phyloP scores from a whole-genome alignment of 495 filamentous ascomycete genomes.

The Hyaloscypha hepaticicola region DNA sequence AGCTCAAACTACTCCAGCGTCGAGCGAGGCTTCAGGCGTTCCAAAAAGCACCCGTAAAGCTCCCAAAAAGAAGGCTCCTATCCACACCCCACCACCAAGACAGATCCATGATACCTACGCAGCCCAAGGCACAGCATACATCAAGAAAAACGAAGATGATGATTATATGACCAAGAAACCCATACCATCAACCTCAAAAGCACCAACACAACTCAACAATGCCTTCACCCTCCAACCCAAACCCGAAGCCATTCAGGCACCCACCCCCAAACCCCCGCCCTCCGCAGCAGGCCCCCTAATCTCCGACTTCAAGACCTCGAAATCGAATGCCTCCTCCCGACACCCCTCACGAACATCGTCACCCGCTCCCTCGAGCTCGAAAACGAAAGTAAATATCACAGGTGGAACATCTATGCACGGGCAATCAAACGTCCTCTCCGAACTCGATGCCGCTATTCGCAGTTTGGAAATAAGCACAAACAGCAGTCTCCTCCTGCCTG shows the following conservation, averaged over 20 bases:
- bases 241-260: slow-evolving; percentile 39
- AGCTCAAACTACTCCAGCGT: slow-evolving; percentile 7
- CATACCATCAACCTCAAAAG: slow-evolving; percentile 32
- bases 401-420: slow-evolving; percentile 78
- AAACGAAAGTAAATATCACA: slow-evolving; percentile 62
- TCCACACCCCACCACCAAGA: slow-evolving; percentile 33
- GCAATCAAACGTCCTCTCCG: slow-evolving; percentile 69
- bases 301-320: slow-evolving; percentile 65
- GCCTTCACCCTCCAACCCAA: slow-evolving; percentile 37
- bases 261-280: slow-evolving; percentile 45
- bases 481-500: slow-evolving; percentile 28
- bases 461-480: slow-evolving; percentile 87
- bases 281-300: slow-evolving; percentile 74
- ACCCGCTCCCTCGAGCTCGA: slow-evolving; percentile 38
- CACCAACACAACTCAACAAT: slow-evolving; percentile 37
- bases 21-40: slow-evolving; percentile 18
- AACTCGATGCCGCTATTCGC: slow-evolving; percentile 90
- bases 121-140: slow-evolving; percentile 58
- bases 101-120: slow-evolving; percentile 29
- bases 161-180: slow-evolving; percentile 56
- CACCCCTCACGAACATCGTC: slow-evolving; percentile 50
- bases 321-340: slow-evolving; percentile 58
- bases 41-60: slow-evolving; percentile 26
- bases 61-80: slow-evolving; percentile 31
- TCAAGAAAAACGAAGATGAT: slow-evolving; percentile 62